A percentile compares a stretch with the other conserved stretches of the same genome.
These are phyloP conservation scores for Rhodotorula sp. DNA, from an alignment of 1,284 basidiomycete genomes.

Conservation along the genomic window DNA sequence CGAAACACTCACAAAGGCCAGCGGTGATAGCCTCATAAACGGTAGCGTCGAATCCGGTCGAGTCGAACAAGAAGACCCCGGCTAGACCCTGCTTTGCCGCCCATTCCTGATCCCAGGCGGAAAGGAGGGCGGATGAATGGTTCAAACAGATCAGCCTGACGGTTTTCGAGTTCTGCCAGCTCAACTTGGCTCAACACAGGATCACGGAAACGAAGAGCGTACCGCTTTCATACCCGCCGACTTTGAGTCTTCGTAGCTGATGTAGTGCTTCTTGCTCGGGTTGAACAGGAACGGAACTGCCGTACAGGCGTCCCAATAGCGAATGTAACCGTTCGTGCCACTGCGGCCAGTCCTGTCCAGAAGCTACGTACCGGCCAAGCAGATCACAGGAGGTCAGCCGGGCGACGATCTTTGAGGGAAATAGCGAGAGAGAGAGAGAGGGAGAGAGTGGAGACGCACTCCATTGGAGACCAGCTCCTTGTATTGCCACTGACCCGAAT, in stretches of 20 bases:
- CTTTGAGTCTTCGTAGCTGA: slow-evolving; percentile 34
- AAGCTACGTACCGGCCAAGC: slow-evolving; percentile 1
- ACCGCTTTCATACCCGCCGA: slow-evolving; percentile 19
- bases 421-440: not conserved
- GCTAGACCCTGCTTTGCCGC: not conserved
- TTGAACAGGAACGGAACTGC: slow-evolving; percentile 36
- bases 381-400: not conserved
- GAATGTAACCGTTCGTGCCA: slow-evolving; percentile 24
- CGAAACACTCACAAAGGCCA: not conserved
- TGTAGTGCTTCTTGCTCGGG: slow-evolving; percentile 17
- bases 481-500: slow-evolving; percentile 33
- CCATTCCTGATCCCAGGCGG: not conserved
- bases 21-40: not conserved
- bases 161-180: too few species aligned
- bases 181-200: too few species aligned
- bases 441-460: slow-evolving; percentile 1
- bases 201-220: too few species aligned
- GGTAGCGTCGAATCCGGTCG: not conserved
- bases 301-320: slow-evolving; percentile 31
- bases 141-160: too few species aligned
- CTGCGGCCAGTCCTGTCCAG: slow-evolving; percentile 14
- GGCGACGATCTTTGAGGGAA: not conserved
- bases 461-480: slow-evolving; percentile 18
- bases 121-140: too few species aligned
- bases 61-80: slow-evolving; percentile 1